Conservation (phyloP, 208 protist genomes). For the Leishmania mexicana region DNA sequence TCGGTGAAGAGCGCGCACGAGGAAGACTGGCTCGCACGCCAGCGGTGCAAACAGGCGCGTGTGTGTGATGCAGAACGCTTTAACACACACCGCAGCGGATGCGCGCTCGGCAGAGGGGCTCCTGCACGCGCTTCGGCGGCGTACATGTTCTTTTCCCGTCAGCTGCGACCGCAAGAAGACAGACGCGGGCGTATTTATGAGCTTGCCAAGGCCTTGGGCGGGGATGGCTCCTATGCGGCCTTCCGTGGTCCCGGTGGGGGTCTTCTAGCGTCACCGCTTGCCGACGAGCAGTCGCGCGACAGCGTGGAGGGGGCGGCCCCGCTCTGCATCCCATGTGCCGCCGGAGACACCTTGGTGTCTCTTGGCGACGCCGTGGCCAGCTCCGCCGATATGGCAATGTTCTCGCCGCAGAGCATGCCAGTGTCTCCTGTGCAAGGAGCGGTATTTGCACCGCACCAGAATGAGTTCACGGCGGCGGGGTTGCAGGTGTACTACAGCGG, state of each 20-base stretch:
- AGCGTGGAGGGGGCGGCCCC: background rate
- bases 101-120: background rate
- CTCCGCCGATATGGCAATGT: background rate
- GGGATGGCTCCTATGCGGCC: background rate
- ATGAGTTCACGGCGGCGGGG: background rate
- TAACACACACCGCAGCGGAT: background rate
- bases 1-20: background rate
- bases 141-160: conserved; percentile 20
- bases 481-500: background rate
- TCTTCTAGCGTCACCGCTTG: conserved; percentile 8
- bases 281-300: background rate
- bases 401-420: background rate
- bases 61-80: background rate
- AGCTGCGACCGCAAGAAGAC: conserved; percentile 11
- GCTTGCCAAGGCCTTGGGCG: conserved; percentile 11
- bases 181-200: conserved; percentile 13
- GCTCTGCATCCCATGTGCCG: background rate
- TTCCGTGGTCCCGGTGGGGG: background rate
- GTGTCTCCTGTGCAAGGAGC: background rate
- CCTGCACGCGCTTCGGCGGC: background rate
- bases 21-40: background rate
- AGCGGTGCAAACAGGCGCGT: background rate
- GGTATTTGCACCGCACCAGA: background rate
- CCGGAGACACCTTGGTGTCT: background rate
- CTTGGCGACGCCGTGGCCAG: background rate